These are phyloP conservation scores for Penicillium robsamsonii DNA, from an alignment of 495 filamentous ascomycete species.

Conservation along the genomic window DNA sequence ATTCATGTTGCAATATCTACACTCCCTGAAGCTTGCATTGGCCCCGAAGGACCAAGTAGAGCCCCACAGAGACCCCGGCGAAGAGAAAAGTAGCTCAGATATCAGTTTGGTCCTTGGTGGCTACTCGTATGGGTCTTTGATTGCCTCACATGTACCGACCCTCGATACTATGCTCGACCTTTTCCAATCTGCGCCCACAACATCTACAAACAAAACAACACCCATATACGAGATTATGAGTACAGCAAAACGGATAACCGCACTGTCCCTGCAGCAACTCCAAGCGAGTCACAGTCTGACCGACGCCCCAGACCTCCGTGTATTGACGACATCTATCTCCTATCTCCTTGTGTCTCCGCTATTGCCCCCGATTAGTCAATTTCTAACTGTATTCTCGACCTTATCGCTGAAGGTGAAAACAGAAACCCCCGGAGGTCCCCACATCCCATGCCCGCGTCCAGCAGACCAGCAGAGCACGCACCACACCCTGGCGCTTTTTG, in stretches of 20 bases:
- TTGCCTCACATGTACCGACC: slow-evolving; percentile 68
- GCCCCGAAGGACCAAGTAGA: not conserved
- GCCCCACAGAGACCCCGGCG: not conserved
- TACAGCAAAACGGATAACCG: slow-evolving; percentile 61
- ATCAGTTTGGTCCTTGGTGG: slow-evolving; percentile 63
- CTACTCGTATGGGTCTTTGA: slow-evolving; percentile 89
- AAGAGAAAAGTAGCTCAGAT: not conserved
- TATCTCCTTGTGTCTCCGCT: slow-evolving; percentile 85
- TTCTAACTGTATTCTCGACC: slow-evolving; percentile 55
- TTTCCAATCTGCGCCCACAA: slow-evolving; percentile 38
- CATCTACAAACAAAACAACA: slow-evolving; percentile 22
- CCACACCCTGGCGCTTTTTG: slow-evolving; percentile 71
- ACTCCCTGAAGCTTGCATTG: slow-evolving; percentile 30
- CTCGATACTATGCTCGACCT: slow-evolving; percentile 55
- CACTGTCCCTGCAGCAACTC: slow-evolving; percentile 24
- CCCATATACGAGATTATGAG: slow-evolving; percentile 62
- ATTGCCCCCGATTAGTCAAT: slow-evolving; percentile 58
- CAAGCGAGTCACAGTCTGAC: not conserved
- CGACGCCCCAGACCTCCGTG: slow-evolving; percentile 11
- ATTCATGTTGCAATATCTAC: slow-evolving; percentile 71
- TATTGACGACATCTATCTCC: slow-evolving; percentile 38
- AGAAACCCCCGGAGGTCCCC: slow-evolving; percentile 23
- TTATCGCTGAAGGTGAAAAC: slow-evolving; percentile 32
- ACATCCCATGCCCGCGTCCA: slow-evolving; percentile 35
- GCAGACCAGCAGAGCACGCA: slow-evolving; percentile 56